phyloP scores from a whole-genome alignment of 1,284 basidiomycete genomes.

The Melampsora americana region DNA sequence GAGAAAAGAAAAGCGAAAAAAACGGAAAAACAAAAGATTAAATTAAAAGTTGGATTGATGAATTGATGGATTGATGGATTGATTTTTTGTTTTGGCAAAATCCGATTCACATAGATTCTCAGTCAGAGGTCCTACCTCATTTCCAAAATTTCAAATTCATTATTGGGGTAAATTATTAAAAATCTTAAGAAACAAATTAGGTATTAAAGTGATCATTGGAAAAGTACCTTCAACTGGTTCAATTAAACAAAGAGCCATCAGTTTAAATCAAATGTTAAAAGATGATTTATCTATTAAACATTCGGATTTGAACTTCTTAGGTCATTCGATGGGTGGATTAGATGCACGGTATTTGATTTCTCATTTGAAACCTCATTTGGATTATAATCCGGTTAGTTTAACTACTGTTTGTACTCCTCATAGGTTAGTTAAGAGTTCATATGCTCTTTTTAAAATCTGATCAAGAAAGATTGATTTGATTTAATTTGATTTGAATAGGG shows the following conservation, averaged over 20 bases:
- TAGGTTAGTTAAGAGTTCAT: slow-evolving; percentile 71
- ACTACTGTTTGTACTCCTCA: slow-evolving; percentile 93
- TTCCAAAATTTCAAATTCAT: slow-evolving; percentile 74
- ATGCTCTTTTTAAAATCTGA: not conserved
- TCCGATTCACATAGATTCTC: slow-evolving; percentile 67
- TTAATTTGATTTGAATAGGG: slow-evolving; percentile 9
- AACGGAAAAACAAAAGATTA: not conserved
- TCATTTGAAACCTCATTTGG: slow-evolving; percentile 68
- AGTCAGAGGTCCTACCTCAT: slow-evolving; percentile 50
- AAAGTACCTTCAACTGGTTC: slow-evolving; percentile 92
- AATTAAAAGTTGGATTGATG: slow-evolving; percentile 52
- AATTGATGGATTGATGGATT: slow-evolving; percentile 99
- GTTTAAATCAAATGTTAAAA: slow-evolving; percentile 72
- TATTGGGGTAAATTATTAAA: slow-evolving; percentile 91
- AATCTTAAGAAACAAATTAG: slow-evolving; percentile 75
- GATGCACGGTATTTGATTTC: slow-evolving; percentile 88
- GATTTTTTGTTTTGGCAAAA: slow-evolving; percentile 57
- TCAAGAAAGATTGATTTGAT: not conserved
- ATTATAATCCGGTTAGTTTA: slow-evolving; percentile 81
- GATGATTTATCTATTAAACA: slow-evolving; percentile 62
- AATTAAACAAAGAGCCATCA: slow-evolving; percentile 75
- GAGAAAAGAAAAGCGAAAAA: not conserved
- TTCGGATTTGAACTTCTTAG: slow-evolving; percentile 82
- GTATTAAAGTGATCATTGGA: slow-evolving; percentile 91
- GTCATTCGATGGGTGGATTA: slow-evolving; percentile 96